Evolutionary conservation across 2,329 filamentous ascomycete genomes (phyloP).

Genomic region (Colletotrichum sp.): DNA sequence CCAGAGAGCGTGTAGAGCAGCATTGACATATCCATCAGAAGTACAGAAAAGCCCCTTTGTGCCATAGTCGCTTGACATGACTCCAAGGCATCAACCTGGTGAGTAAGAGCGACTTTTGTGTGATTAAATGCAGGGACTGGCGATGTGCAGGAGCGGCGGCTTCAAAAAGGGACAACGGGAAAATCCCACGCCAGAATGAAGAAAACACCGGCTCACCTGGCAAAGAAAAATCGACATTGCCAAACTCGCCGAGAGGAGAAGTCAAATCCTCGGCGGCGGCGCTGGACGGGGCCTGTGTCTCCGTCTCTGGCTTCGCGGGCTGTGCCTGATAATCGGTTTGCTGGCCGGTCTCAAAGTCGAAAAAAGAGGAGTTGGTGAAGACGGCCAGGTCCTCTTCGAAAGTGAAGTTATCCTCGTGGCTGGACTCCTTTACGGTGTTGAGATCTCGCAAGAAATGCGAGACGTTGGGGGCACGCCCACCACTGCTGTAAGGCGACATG

Average conservation of each 20-base stretch:
- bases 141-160: not conserved
- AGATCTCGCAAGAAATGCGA: constrained; percentile 88
- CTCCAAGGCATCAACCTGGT: not conserved
- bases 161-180: not conserved
- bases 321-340: constrained; percentile 61
- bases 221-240: constrained; percentile 51
- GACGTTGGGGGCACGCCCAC: constrained; percentile 83
- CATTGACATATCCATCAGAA: not conserved
- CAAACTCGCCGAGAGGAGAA: constrained; percentile 49
- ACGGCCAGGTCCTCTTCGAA: constrained; percentile 76
- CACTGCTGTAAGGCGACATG: constrained; percentile 75
- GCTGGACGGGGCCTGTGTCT: constrained; percentile 29
- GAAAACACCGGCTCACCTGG: constrained; percentile 45
- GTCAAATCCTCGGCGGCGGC: constrained; percentile 31
- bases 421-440: constrained; percentile 68
- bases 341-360: constrained; percentile 75
- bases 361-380: constrained; percentile 85
- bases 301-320: constrained; percentile 47
- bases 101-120: not conserved
- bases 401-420: constrained; percentile 67
- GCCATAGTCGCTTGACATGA: not conserved
- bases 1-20: not conserved
- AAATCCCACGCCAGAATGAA: not conserved
- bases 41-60: not conserved
- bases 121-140: not conserved